These are phyloP conservation scores for Cytospora piceicola DNA, from an alignment of 2,329 filamentous ascomycete species.

Conservation along the genomic window DNA sequence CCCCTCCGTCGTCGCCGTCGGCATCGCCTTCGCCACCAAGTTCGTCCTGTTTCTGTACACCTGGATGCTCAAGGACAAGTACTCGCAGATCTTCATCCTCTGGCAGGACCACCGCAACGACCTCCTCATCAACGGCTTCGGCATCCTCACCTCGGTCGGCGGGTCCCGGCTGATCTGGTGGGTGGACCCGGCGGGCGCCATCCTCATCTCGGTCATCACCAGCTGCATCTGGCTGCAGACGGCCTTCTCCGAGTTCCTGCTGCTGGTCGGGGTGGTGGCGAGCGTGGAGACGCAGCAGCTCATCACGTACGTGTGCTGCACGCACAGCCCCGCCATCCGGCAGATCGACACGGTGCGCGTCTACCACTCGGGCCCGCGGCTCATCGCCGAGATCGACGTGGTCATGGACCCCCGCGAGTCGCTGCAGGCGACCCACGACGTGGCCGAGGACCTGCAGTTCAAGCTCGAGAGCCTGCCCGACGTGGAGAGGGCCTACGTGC, in stretches of 20 bases:
- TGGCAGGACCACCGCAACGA: constrained; percentile 99
- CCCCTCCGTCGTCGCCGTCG: constrained; percentile 83
- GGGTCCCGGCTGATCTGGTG: constrained; percentile 90
- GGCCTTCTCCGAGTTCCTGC: constrained; percentile 85
- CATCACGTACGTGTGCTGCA: constrained; percentile 95
- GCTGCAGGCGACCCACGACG: constrained; percentile 82
- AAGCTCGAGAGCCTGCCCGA: constrained; percentile 92
- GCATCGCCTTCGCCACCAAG: constrained; percentile 83
- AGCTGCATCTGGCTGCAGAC: constrained; percentile 81
- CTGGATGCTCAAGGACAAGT: constrained; percentile 86
- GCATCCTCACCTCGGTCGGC: constrained; percentile 87
- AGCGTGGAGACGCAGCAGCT: constrained; percentile 86
- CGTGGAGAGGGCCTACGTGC: constrained; percentile 92
- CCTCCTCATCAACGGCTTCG: constrained; percentile 93
- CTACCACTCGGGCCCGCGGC: constrained; percentile 84
- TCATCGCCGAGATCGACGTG: constrained; percentile 95
- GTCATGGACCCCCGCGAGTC: constrained; percentile 82
- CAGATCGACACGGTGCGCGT: constrained; percentile 95
- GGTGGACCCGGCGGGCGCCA: constrained; percentile 91
- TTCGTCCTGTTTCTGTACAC: constrained; percentile 86
- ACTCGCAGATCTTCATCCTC: constrained; percentile 87
- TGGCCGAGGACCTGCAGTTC: constrained; percentile 90
- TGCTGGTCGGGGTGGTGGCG: constrained; percentile 87
- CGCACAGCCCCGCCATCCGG: constrained; percentile 78
- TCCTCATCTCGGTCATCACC: constrained; percentile 79